phyloP scores from a whole-genome alignment of 2,329 filamentous ascomycete species.

The Botrytis cinerea region DNA sequence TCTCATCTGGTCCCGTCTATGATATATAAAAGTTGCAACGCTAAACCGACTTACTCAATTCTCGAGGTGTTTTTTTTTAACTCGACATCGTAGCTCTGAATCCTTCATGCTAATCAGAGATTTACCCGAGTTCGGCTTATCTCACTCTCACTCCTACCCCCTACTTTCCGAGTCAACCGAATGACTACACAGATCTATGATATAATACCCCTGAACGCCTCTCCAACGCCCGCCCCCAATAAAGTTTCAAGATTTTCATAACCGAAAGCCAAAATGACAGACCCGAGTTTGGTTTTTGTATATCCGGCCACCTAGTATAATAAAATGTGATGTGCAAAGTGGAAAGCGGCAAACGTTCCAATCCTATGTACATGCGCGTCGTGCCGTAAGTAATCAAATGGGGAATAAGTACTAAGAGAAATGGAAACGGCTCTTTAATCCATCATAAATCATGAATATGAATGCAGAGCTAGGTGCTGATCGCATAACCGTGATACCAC shows the following conservation, averaged over 20 bases:
- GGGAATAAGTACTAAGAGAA: background rate
- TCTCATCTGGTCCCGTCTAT: background rate
- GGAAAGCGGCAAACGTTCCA: background rate
- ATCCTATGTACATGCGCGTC: background rate
- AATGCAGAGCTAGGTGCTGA: constrained; percentile 95
- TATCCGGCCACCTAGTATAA: background rate
- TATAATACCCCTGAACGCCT: constrained; percentile 3
- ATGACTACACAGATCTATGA: constrained; percentile 9
- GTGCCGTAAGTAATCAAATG: background rate
- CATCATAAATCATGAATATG: constrained; percentile 95
- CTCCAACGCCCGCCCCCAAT: background rate
- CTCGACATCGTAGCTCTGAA: background rate
- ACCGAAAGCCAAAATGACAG: background rate
- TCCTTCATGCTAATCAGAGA: background rate
- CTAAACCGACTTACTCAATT: background rate
- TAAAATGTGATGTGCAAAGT: background rate
- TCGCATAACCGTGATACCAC: constrained; percentile 86
- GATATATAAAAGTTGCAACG: background rate
- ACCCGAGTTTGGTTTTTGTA: background rate
- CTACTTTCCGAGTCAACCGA: constrained; percentile 2
- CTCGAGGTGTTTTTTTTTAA: background rate
- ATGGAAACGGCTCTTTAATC: constrained; percentile 59
- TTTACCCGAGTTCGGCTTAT: background rate
- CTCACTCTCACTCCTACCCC: background rate
- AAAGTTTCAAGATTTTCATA: background rate